Base-by-base conservation (phyloP, 2,329 filamentous ascomycete species). In the Daldinia sp. region DNA sequence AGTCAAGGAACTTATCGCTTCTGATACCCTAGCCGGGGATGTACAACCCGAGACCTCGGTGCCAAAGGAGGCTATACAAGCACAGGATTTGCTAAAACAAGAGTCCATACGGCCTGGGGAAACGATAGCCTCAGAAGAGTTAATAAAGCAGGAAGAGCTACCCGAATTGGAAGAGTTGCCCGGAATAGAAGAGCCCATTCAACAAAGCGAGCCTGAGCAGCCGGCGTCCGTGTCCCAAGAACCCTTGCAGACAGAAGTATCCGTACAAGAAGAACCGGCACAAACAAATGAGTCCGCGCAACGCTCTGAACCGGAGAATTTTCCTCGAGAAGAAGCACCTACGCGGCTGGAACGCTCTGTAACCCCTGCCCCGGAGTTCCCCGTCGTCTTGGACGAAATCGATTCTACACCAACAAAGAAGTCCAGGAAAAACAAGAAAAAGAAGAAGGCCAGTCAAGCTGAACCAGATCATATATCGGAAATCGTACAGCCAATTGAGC, bases 341-440 rank as follows among this genome's bases (percentile, higher is more conserved):
- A 13, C 35, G 29, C 43, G 48, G 19, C 35, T 17, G 34, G 62
- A 34, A 58, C 52, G 58, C 17, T 30, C 63, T 37, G 37, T 13
- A 5, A 41, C 56, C 10, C n/a, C 27, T 19, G 43, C 56, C 29
- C 54, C 61, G 23, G 51, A 63, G 32, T 57, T 55, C 30, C 27
- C 37, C 21, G 10, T 25, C 17, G 23, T 39, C 21, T 25, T 49
- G 25, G 66, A 63, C 45, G 60, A 64, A 58, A 59, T 64, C 57
- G 63, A 70, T 56, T 50, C 60, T 48, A 56, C 51, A 39, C 61
- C 62, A 17, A 63, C 58, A 8, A 72, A 71, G 61, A 74, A 74
- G 64, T 70, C 71, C 23, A 75, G 75, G 55, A 76, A 74, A 39
- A 71, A 68, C 51, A 75, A 76, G 55, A 72, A 74, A 59, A 74